Evolutionary conservation across 78 protist species (phyloP), one percentile per base, ranked within the genome.

Genomic region (Anaeramoeba flamelloides): DNA sequence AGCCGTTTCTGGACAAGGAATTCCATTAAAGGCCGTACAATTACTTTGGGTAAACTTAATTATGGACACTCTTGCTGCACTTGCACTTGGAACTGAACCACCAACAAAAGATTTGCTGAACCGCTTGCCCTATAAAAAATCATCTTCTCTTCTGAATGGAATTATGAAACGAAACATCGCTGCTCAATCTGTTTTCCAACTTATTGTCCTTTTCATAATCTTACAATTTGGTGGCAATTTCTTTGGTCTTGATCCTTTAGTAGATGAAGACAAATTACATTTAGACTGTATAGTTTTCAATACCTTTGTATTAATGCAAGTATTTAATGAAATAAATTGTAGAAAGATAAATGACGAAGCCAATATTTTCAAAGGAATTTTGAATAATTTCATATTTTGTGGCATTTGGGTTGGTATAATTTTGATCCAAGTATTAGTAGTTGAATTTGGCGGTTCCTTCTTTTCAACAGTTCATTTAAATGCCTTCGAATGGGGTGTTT

Each of bases 1-100:
- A 90, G 17, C 94, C 92, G 2, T 80, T 76, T 22, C 74, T n/a
- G 33, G 30, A 33, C 36, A 34, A n/a, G 80, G 40, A 39, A 36
- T 82, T 39, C 92, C 92, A 36, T 32, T 89, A 38, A 78, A 53
- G 22, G 87, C 92, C 17, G 78, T 86, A 31, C 92, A 89, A 38
- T 39, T 89, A 40, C 77, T 89, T 33, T 89, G 89, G 89, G 92
- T 94, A 79, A 97, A 97, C 85, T 86, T 97, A 36, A 95, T 97
- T 87, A 97, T 97, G 99, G 99, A 97, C 87, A 89, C 98, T 31
- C 32, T 97, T 36, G 99, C 97, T 36, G 97, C 99, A 2, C 90
- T 97, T 1, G 99, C 99, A 32, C 90, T 97, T 2, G 98, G 97
- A 74, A 96, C 99, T 0, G 98, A 96, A 84, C 82, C 77, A 36